Base-by-base conservation (phyloP, 495 filamentous ascomycete genomes). In the Collariella sp. region DNA sequence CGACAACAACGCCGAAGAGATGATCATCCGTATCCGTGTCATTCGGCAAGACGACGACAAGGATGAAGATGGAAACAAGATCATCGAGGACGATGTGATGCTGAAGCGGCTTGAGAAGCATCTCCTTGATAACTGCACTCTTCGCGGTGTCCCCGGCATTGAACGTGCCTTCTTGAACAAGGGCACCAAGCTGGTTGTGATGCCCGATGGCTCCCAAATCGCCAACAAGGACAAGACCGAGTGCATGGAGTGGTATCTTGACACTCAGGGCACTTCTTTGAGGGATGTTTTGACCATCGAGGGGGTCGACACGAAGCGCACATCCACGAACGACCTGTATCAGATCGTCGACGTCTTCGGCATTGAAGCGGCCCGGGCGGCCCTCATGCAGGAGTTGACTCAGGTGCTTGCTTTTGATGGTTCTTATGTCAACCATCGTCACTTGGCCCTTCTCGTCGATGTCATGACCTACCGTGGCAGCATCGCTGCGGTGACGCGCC, bases 391-490 rank as follows among this genome's bases (percentile, higher is more conserved):
- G 31, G 94, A 99, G 65, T 71, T 97, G 76, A 88, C 83, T 20
- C 80, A 86, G 56, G 93, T 99, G 69, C 72, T 99, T 69, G 86
- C 94, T 10, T 96, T 97, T 58, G 93, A 96, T 62, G 94, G 93
- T 77, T 96, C 91, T 7, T 97, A 99, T 66, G 93, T 99, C 77
- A 99, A 99, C 67, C 89, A 97, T 67, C 90, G 93, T 62, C 93
- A 99, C 75, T 78, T 97, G 72, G 84, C 89, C 18, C 84, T 99
- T n/a, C 73, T 99, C 46, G 89, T 95, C 55, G 93, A 99, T 71
- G 88, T 99, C 48, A 99, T 99, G 93, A 96, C 91, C 16, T 87
- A 91, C 48, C 83, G 93, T 42, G 93, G 93, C 43, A 84, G 86
- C 60, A 78, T 99, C 59, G 95, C 95, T 68, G 91, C 93, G 6